Evolutionary conservation across 2,329 filamentous ascomycete genomes (phyloP), one percentile per base, ranked within the genome.

Genomic region (Phialemoniopsis sp.): DNA sequence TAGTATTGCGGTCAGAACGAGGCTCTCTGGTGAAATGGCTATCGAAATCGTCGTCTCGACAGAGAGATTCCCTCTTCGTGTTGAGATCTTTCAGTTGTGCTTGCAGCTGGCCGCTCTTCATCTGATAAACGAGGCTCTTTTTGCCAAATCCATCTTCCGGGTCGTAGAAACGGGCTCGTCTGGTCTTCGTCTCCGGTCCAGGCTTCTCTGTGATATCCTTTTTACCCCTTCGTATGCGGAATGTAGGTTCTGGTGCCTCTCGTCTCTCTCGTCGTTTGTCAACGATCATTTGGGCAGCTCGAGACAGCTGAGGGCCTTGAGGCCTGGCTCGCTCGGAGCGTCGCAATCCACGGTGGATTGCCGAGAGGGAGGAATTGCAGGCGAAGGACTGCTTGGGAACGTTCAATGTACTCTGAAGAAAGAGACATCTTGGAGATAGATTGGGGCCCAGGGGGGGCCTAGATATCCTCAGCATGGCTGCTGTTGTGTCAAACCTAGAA

Each of bases 111-210:
- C 71, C 74, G 38, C 67, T 62, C 49, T 75, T 76, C 42, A 75
- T 52, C 49, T 72, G 62, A 39, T 76, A 78, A 3, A 80, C 76
- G 13, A 78, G 44, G 46, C 77, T 81, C 34, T 59, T 67, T 57
- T 76, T 76, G 14, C 76, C 78, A 50, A 78, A 77, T 2, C 52
- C 45, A 14, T 57, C 63, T 3, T 67, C 58, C 1, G 70, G 67
- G 42, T 80, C 68, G 36, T 71, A 58, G 50, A 81, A 80, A 5
- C 76, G 66, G 28, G 70, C 67, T 34, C 63, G 60, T 32, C 76
- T 66, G 6, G 74, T 67, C 50, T 68, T 64, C 4, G 63, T 60
- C 35, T 64, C 51, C n/a, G 55, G 57, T 16, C 58, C 55, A 12
- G 54, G 56, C 43, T 60, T 62, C 41, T 68, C 60, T 18, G 66